These are phyloP conservation scores for Withania somnifera DNA, from an alignment of 305 asterid genomes.

Conservation along the genomic window DNA sequence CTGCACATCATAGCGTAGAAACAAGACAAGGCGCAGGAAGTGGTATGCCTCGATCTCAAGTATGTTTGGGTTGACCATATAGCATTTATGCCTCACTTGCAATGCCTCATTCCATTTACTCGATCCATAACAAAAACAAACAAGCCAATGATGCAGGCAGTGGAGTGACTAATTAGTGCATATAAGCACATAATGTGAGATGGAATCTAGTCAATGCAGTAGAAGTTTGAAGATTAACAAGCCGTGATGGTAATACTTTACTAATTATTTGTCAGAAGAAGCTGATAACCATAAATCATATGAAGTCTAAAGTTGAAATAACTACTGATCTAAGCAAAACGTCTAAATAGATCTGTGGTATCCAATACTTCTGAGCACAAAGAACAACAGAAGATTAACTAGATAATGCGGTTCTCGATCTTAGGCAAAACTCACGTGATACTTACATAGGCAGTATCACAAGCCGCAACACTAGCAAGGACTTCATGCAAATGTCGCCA, in stretches of 20 bases:
- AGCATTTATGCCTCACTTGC: not conserved
- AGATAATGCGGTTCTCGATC: not conserved
- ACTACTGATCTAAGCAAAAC: not conserved
- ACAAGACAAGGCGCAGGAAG: not conserved
- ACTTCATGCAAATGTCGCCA: slow-evolving; percentile 18
- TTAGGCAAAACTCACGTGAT: not conserved
- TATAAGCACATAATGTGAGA: not conserved
- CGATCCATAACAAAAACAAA: not conserved
- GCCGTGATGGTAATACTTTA: not conserved
- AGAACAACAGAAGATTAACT: not conserved
- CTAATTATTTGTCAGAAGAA: not conserved
- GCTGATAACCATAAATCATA: not conserved
- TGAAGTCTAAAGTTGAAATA: not conserved
- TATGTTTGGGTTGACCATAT: not conserved
- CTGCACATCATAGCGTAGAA: not conserved
- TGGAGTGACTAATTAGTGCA: not conserved
- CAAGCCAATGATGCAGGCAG: not conserved
- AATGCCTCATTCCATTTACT: not conserved
- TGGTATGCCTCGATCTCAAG: not conserved
- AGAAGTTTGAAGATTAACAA: not conserved
- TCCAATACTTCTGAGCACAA: not conserved
- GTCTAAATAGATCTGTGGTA: not conserved
- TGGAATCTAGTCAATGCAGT: not conserved
- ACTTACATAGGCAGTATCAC: not conserved
- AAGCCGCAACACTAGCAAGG: slow-evolving; percentile 2